These are phyloP conservation scores for Pichia paraexigua DNA, from an alignment of 805 yeast species.

Conservation along the genomic window DNA sequence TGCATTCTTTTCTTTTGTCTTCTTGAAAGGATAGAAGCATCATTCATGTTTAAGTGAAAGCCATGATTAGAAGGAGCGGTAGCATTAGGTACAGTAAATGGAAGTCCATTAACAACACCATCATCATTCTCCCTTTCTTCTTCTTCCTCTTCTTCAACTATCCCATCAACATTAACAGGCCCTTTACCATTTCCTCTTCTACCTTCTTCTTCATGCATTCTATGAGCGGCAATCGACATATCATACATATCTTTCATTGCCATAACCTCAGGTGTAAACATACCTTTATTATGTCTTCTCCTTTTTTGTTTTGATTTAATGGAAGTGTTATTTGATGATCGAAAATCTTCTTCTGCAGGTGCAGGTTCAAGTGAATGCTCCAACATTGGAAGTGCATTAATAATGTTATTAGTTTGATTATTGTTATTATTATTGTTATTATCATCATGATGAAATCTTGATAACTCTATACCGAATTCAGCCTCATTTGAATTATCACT, in stretches of 20 bases:
- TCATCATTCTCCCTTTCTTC: constrained; percentile 9
- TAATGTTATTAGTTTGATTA: not conserved
- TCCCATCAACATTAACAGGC: constrained; percentile 4
- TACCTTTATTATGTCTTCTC: constrained; percentile 17
- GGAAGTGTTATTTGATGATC: not conserved
- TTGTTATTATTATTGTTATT: too few species aligned
- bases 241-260: constrained; percentile 56
- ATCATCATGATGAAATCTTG: not conserved
- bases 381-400: constrained; percentile 1
- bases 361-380: constrained; percentile 7
- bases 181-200: not conserved
- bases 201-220: constrained; percentile 49
- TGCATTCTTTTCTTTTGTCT: constrained; percentile 20
- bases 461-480: constrained; percentile 2
- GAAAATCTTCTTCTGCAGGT: not conserved
- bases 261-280: constrained; percentile 51
- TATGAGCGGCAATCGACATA: constrained; percentile 51
- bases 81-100: not conserved
- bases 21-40: constrained; percentile 48
- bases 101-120: not conserved
- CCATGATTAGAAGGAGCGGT: constrained; percentile 11
- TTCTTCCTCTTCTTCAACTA: constrained; percentile 6
- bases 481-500: not conserved
- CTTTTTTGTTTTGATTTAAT: not conserved
- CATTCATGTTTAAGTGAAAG: constrained; percentile 41